phyloP scores from a whole-genome alignment of 2,329 filamentous ascomycete genomes.

The Tolypocladium amazonense region DNA sequence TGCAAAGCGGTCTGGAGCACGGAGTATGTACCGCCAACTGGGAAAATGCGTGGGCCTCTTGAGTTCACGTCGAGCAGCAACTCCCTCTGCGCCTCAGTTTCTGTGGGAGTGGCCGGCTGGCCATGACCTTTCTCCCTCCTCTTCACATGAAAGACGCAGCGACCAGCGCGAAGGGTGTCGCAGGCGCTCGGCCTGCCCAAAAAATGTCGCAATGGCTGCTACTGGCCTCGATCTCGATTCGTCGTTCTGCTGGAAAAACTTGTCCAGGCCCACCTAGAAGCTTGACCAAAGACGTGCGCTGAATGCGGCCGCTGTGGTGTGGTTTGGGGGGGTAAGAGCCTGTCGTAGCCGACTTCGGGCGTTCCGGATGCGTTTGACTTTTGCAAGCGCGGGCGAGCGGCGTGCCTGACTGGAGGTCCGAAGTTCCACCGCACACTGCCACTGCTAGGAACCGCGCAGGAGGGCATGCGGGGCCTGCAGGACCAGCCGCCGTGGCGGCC shows the following conservation, averaged over 20 bases:
- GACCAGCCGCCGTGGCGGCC: background rate
- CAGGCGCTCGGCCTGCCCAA: background rate
- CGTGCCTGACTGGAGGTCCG: background rate
- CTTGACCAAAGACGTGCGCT: background rate
- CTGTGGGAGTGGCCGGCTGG: background rate
- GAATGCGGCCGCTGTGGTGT: background rate
- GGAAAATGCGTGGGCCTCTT: background rate
- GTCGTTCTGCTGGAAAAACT: background rate
- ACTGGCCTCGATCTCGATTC: background rate
- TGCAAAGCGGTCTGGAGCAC: background rate
- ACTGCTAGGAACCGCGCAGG: background rate
- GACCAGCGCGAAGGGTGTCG: background rate
- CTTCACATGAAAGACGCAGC: background rate
- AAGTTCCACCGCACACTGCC: background rate
- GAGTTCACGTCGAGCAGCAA: background rate
- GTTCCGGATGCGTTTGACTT: slow-evolving; percentile 1
- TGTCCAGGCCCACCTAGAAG: background rate
- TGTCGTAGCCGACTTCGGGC: background rate
- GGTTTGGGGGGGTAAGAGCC: too few relatives aligned
- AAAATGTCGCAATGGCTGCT: background rate
- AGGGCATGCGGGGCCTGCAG: background rate
- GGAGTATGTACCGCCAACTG: background rate
- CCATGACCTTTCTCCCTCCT: background rate
- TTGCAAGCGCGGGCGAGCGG: background rate
- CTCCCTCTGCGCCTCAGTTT: background rate